Evolutionary conservation across 2,329 filamentous ascomycete genomes (phyloP).

Genomic region (Ceratocystis ficicola): DNA sequence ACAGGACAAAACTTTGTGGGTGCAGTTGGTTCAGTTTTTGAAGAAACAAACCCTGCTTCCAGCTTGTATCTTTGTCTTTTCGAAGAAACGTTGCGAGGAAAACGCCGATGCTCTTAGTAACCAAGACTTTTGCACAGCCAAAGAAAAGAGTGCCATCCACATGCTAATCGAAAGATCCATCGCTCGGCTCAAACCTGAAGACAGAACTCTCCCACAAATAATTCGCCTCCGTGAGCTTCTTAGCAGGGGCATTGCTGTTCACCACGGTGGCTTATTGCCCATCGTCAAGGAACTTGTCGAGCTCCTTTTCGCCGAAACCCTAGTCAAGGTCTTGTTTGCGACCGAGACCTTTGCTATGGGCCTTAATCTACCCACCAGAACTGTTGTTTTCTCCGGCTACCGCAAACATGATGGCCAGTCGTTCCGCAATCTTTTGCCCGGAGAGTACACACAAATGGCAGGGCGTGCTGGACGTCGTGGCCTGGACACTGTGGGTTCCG

Average conservation of each 20-base stretch:
- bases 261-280: constrained; percentile 85
- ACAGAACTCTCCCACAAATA: constrained; percentile 83
- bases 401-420: constrained; percentile 89
- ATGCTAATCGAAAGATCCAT: constrained; percentile 96
- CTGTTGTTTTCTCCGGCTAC: constrained; percentile 94
- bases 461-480: constrained; percentile 87
- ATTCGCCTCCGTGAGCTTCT: constrained; percentile 74
- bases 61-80: constrained; percentile 96
- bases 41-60: constrained; percentile 78
- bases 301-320: constrained; percentile 83
- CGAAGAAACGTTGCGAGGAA: constrained; percentile 93
- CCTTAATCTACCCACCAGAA: constrained; percentile 85
- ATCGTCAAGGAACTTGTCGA: constrained; percentile 98
- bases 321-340: constrained; percentile 94
- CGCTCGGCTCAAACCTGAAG: constrained; percentile 79
- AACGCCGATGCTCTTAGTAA: constrained; percentile 93
- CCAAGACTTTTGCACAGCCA: constrained; percentile 83
- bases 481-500: constrained; percentile 80
- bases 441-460: constrained; percentile 98
- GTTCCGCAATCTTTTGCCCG: constrained; percentile 82
- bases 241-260: constrained; percentile 80
- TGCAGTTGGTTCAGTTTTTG: constrained; percentile 83
- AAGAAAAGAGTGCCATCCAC: constrained; percentile 91
- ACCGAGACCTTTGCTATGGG: constrained; percentile 99
- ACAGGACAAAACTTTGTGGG: constrained; percentile 94